phyloP scores from a whole-genome alignment of 768 basidiomycete genomes.

The Suillus weaverae region DNA sequence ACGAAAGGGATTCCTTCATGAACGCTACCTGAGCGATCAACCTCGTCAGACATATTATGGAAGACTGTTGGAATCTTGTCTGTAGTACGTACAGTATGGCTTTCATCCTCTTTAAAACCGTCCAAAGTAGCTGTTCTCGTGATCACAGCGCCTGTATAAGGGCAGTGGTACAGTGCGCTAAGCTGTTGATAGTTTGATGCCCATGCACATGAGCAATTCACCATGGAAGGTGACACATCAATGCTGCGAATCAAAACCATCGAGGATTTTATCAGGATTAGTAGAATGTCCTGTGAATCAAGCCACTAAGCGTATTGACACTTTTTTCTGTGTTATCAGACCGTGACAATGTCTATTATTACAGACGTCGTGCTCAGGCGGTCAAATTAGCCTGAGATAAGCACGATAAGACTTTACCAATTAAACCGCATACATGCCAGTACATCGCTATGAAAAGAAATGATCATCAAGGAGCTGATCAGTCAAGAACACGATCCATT shows the following conservation, averaged over 20 bases:
- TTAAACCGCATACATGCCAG: not conserved
- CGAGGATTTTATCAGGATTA: not conserved
- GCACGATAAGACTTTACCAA: not conserved
- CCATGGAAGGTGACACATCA: constrained; percentile 58
- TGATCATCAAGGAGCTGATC: not conserved
- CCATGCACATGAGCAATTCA: constrained; percentile 84
- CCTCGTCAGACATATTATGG: constrained; percentile 1
- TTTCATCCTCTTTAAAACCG: constrained; percentile 67
- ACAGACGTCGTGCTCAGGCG: not conserved
- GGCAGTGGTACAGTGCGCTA: constrained; percentile 60
- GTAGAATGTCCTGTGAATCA: not conserved
- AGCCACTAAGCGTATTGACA: not conserved
- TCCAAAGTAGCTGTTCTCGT: constrained; percentile 73
- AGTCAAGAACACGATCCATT: not conserved
- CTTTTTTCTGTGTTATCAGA: not conserved
- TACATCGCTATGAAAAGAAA: not conserved
- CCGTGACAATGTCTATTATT: not conserved
- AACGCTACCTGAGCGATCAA: constrained; percentile 56
- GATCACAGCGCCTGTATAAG: constrained; percentile 75
- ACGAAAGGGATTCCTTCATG: constrained; percentile 47
- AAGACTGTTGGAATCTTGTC: not conserved
- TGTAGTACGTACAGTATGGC: constrained; percentile 53
- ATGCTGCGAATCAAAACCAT: constrained; percentile 65
- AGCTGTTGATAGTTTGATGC: constrained; percentile 70
- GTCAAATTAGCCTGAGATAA: not conserved